Evolutionary conservation across 257 asterid species (phyloP).

Genomic region (Ilex asprella): DNA sequence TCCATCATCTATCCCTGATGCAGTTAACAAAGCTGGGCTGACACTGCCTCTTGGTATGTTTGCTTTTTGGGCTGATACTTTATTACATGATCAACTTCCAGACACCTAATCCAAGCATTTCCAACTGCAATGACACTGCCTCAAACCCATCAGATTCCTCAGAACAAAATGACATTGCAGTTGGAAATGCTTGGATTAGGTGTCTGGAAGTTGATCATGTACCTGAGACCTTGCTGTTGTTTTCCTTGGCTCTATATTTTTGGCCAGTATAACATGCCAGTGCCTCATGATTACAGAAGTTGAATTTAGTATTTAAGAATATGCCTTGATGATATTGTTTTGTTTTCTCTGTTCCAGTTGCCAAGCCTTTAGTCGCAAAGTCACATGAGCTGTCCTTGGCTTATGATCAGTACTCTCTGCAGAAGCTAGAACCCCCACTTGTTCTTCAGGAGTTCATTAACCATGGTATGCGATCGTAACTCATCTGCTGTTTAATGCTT

Average conservation of each 20-base stretch:
- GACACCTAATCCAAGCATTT: too few relatives aligned
- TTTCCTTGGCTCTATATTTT: background rate
- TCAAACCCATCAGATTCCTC: too few relatives aligned
- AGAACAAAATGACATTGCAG: too few relatives aligned
- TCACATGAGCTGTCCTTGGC: slow-evolving; percentile 82
- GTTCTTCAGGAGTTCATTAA: slow-evolving; percentile 88
- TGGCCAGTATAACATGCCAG: too few relatives aligned
- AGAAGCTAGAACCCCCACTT: slow-evolving; percentile 74
- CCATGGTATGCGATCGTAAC: slow-evolving; percentile 46
- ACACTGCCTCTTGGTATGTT: slow-evolving; percentile 65
- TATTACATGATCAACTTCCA: too few relatives aligned
- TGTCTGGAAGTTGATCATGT: too few relatives aligned
- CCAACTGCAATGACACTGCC: too few relatives aligned
- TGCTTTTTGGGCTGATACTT: too few relatives aligned
- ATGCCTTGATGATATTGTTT: too few relatives aligned
- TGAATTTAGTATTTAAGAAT: too few relatives aligned
- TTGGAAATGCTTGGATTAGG: too few relatives aligned
- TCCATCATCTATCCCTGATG: slow-evolving; percentile 54
- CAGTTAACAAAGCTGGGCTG: slow-evolving; percentile 60
- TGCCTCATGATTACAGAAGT: too few relatives aligned
- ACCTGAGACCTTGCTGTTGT: background rate
- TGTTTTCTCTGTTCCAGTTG: slow-evolving; percentile 39
- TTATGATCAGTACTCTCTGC: slow-evolving; percentile 63
- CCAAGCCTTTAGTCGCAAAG: slow-evolving; percentile 79
- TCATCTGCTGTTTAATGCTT: background rate